Conservation (phyloP, 2,329 filamentous ascomycete species). For the Zelopaecilomyces penicillatus region DNA sequence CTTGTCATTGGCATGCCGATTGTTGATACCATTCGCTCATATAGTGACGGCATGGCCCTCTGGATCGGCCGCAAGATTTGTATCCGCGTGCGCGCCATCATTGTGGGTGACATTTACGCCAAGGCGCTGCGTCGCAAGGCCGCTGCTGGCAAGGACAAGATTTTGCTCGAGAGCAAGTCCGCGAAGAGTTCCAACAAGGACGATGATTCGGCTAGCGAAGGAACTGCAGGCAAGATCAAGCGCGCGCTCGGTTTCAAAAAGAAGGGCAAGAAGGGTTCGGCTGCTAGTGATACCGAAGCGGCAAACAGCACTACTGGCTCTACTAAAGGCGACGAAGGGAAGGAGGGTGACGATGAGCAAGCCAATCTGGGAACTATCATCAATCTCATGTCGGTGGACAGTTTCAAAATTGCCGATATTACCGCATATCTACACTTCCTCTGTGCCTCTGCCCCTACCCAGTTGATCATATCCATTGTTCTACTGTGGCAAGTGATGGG, state of each 20-base stretch:
- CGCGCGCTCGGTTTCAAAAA: constrained; percentile 53
- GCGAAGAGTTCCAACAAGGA: constrained; percentile 25
- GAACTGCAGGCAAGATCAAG: constrained; percentile 43
- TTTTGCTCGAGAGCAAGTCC: constrained; percentile 49
- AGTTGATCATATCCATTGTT: constrained; percentile 70
- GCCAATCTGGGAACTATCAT: constrained; percentile 97
- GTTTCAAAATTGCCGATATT: constrained; percentile 94
- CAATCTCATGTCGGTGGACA: constrained; percentile 98
- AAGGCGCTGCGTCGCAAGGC: constrained; percentile 91
- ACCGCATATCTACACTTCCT: constrained; percentile 93
- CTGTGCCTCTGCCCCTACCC: constrained; percentile 83
- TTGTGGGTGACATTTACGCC: constrained; percentile 94
- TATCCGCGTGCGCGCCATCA: constrained; percentile 85
- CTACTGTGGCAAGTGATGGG: constrained; percentile 88
- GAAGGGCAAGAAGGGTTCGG: constrained; percentile 39
- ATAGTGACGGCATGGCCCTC: constrained; percentile 76
- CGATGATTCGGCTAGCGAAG: constrained; percentile 25
- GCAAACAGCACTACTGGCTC: constrained; percentile 22
- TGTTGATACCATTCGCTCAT: constrained; percentile 71
- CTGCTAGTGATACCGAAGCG: constrained; percentile 24
- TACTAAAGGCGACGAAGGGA: constrained; percentile 29
- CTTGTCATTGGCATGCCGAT: constrained; percentile 86
- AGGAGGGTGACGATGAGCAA: constrained; percentile 52
- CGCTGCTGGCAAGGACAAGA: constrained; percentile 65
- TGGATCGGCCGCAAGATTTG: constrained; percentile 94